Evolutionary conservation across 2,329 filamentous ascomycete genomes (phyloP), one percentile per base, ranked within the genome.

Genomic region (Aureobasidium namibiae): DNA sequence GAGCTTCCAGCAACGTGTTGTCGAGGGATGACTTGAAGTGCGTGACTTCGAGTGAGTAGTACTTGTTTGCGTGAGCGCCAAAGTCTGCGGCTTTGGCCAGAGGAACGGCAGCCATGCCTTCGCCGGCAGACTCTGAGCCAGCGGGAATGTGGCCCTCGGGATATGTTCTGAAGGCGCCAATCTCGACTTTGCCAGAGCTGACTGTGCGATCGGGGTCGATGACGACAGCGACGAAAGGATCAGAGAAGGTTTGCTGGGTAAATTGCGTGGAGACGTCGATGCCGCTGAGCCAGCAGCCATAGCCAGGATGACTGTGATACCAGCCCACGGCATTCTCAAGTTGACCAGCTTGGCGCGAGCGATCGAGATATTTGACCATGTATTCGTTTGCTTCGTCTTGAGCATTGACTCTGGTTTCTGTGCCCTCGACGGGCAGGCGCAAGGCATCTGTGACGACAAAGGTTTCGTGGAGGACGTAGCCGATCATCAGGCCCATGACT

Each of bases 401-500:
- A 0, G 94, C 94, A 72, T 99, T 99, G 66, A 99, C 94, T 62
- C 94, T 82, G 2, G 94, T 99, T 76, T 99, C 94, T n/a, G 94
- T 99, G 26, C 94, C 94, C 72, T 99, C 94, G 41, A 99, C 94
- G 0, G 94, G 94, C 39, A 99, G 78, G 21, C 92, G 85, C 74
- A 97, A 94, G 26, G 92, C 90, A 70, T 99, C 94, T 1, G 92
- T 97, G 57, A 99, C 88, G 65, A 99, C 84, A 68, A 99, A 89
- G 1, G 89, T 85, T 67, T 95, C 87, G 42, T 86, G 85, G 64
- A 90, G 83, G 52, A 96, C 87, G 73, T 95, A 96, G 63, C 94
- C 94, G 70, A 95, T 89, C 94, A 99, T 99, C 67, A 99, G 75
- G 60, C 94, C 94, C 94, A 99, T 99, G 67, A 99, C 83, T 77